Percentiles rank a stretch among this genome's conserved stretches.
Evolutionary conservation across 371 early-diverging fungal species (phyloP).

Genomic region (Mortierella polycephala): DNA sequence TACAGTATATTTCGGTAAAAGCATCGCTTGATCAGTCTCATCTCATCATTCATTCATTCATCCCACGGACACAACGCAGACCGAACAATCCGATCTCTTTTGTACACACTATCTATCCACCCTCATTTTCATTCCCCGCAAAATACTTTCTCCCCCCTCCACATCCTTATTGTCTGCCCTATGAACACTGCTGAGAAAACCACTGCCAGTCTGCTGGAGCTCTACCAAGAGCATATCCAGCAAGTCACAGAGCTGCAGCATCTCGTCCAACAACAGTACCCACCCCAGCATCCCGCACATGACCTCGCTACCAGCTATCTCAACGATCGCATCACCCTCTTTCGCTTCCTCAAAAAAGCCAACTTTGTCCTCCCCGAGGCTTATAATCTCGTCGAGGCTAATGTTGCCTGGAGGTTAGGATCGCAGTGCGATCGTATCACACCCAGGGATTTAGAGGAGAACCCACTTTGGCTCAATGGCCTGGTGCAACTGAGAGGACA

Average conservation of each 20-base stretch:
- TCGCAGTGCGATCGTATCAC: slow-evolving; percentile 34
- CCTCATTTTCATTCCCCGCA: too few species aligned
- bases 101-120: too few species aligned
- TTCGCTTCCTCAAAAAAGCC: slow-evolving; percentile 54
- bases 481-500: slow-evolving; percentile 43
- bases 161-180: neutral
- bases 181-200: slow-evolving; percentile 45
- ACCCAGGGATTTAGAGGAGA: slow-evolving; percentile 35
- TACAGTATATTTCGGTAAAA: neutral
- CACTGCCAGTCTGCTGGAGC: slow-evolving; percentile 30
- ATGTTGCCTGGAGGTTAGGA: slow-evolving; percentile 42
- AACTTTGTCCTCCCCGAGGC: slow-evolving; percentile 43
- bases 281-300: slow-evolving; percentile 29
- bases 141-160: too few species aligned
- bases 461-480: slow-evolving; percentile 36
- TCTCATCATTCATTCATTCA: too few species aligned
- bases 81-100: neutral
- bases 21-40: neutral
- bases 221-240: slow-evolving; percentile 46
- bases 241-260: slow-evolving; percentile 52
- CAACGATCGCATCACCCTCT: slow-evolving; percentile 53
- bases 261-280: slow-evolving; percentile 47
- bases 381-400: slow-evolving; percentile 43
- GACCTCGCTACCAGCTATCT: slow-evolving; percentile 36
- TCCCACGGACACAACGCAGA: neutral